Conservation (phyloP, 192 early-diverging fungal species). For the Coemansia sp. region DNA sequence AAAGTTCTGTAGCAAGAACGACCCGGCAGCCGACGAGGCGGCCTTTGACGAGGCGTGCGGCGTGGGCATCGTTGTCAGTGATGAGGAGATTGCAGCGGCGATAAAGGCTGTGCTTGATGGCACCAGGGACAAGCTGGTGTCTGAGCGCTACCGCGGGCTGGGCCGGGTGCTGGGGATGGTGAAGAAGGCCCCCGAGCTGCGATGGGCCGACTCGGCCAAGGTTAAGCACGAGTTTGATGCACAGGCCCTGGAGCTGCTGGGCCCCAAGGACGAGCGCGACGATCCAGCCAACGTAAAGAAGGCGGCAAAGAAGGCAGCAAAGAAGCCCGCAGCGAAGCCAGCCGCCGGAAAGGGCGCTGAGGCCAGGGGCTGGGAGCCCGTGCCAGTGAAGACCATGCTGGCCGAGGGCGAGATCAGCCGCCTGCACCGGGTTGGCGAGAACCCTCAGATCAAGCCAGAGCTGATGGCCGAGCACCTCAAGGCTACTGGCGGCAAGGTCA, state of each 20-base stretch:
- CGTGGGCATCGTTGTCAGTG: slow-evolving; percentile 83
- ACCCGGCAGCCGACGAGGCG: slow-evolving; percentile 54
- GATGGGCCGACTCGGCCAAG: slow-evolving; percentile 84
- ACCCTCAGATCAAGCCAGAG: slow-evolving; percentile 89
- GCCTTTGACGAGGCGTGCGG: slow-evolving; percentile 85
- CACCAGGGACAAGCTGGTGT: slow-evolving; percentile 64
- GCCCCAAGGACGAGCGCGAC: slow-evolving; percentile 98
- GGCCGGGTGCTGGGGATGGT: slow-evolving; percentile 69
- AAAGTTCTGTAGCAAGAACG: slow-evolving; percentile 69
- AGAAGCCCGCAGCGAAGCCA: slow-evolving; percentile 16
- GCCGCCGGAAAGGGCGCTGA: slow-evolving; percentile 13
- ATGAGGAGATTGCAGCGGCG: slow-evolving; percentile 63
- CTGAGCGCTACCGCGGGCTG: slow-evolving; percentile 80
- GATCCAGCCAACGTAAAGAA: slow-evolving; percentile 49
- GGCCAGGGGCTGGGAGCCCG: slow-evolving; percentile 33
- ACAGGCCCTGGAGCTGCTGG: slow-evolving; percentile 76
- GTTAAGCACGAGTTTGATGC: slow-evolving; percentile 88
- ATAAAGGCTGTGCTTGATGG: slow-evolving; percentile 60
- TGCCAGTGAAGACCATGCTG: slow-evolving; percentile 60
- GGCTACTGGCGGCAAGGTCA: slow-evolving; percentile 81
- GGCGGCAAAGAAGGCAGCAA: slow-evolving; percentile 13
- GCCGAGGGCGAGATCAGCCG: slow-evolving; percentile 88
- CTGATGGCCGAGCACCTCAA: slow-evolving; percentile 87
- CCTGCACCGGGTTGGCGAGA: slow-evolving; percentile 93
- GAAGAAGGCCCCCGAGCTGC: slow-evolving; percentile 62